These are phyloP conservation scores for Penicillium pulvis DNA, from an alignment of 495 filamentous ascomycete species.

Conservation along the genomic window DNA sequence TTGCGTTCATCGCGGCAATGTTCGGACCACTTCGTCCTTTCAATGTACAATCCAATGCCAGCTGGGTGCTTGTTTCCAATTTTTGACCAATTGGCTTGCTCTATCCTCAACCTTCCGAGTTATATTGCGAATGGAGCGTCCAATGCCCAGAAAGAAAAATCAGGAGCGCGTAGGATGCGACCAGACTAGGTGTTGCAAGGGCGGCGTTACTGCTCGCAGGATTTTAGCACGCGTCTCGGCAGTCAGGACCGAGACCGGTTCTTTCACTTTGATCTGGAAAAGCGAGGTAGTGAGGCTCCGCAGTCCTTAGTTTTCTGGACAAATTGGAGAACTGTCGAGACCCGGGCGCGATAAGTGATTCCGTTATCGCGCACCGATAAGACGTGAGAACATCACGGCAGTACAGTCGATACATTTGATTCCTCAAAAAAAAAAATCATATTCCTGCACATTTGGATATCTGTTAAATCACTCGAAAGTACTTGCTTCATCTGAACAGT, in stretches of 20 bases:
- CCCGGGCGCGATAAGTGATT: constrained; percentile 5
- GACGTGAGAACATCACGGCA: not conserved
- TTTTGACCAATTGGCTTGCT: not conserved
- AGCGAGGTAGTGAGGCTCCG: not conserved
- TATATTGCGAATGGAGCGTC: not conserved
- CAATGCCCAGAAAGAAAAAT: not conserved
- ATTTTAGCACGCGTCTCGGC: not conserved
- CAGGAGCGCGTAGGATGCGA: not conserved
- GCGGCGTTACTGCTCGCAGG: not conserved
- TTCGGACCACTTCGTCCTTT: not conserved
- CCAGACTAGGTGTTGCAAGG: not conserved
- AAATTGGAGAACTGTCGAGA: constrained; percentile 10
- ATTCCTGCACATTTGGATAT: not conserved
- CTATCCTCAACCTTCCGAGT: not conserved
- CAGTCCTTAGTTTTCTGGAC: not conserved
- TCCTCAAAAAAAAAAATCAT: not conserved
- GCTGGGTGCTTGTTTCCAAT: not conserved
- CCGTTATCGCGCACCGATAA: constrained; percentile 8
- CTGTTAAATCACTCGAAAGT: no score
- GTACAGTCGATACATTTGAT: no score
- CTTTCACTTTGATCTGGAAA: not conserved
- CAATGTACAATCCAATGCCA: not conserved
- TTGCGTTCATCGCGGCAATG: constrained; percentile 17
- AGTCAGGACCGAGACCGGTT: not conserved
- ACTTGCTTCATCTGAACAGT: no score